phyloP scores from a whole-genome alignment of 106 monocot genomes.

The Cymbidium sinense region DNA sequence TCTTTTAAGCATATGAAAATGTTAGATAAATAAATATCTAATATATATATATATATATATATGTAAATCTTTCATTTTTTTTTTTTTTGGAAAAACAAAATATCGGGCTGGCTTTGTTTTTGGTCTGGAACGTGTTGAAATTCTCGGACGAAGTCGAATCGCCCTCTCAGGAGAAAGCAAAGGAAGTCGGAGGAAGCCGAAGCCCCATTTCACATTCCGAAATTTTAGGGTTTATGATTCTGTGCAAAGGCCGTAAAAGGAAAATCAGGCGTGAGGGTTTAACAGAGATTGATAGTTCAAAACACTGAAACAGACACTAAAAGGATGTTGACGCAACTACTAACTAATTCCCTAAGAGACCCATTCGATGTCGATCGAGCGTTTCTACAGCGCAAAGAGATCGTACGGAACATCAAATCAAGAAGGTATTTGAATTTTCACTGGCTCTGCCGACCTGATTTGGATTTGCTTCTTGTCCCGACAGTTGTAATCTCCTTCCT shows the following conservation, averaged over 20 bases:
- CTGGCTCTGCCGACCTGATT: neutral
- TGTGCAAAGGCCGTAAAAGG: neutral
- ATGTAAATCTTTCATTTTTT: too few relatives aligned
- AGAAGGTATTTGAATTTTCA: conserved; percentile 31
- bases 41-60: too few relatives aligned
- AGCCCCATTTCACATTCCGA: neutral
- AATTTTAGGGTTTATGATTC: conserved; percentile 1
- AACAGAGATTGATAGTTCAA: neutral
- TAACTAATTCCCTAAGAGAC: conserved; percentile 66
- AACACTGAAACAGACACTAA: neutral
- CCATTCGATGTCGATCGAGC: conserved; percentile 78
- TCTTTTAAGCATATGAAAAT: too few relatives aligned
- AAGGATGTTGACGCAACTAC: conserved; percentile 55
- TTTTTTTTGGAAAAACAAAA: too few relatives aligned
- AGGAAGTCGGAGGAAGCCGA: neutral
- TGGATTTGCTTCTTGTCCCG: neutral
- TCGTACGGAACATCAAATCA: conserved; percentile 46
- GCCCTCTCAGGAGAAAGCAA: too few relatives aligned
- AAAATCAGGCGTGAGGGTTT: neutral
- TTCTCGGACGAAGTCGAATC: too few relatives aligned
- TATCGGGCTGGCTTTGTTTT: too few relatives aligned
- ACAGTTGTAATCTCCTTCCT: neutral
- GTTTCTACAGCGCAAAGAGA: conserved; percentile 51
- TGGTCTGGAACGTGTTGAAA: too few relatives aligned
- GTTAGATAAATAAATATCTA: too few relatives aligned